Evolutionary conservation across 345 rosid genomes (phyloP).

Genomic region (Populus pruinosa): DNA sequence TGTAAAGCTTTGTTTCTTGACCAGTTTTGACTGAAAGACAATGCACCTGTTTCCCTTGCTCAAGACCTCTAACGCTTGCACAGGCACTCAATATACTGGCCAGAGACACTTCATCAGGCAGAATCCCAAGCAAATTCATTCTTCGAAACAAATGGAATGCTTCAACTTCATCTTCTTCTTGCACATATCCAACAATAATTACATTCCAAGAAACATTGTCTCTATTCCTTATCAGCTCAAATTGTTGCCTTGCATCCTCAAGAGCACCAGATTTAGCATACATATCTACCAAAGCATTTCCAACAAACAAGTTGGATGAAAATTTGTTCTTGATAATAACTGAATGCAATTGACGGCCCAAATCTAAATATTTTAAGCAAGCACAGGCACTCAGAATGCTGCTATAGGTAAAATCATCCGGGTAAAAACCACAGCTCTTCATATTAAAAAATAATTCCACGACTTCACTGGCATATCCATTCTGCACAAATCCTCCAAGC

Average conservation of each 20-base stretch:
- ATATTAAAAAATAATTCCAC: conserved; percentile 55
- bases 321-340: conserved; percentile 55
- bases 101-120: conserved; percentile 77
- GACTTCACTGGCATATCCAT: conserved; percentile 54
- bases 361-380: conserved; percentile 48
- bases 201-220: conserved; percentile 92
- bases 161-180: conserved; percentile 60
- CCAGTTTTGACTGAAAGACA: conserved; percentile 64
- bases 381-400: conserved; percentile 85
- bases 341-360: conserved; percentile 73
- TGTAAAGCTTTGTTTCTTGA: conserved; percentile 65
- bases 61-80: conserved; percentile 58
- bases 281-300: conserved; percentile 90
- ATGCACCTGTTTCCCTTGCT: conserved; percentile 62
- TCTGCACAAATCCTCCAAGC: conserved; percentile 81
- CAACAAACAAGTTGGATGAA: conserved; percentile 62
- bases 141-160: conserved; percentile 65
- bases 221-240: conserved; percentile 51
- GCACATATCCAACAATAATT: conserved; percentile 81
- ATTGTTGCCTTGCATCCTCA: conserved; percentile 63
- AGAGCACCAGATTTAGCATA: conserved; percentile 81
- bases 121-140: conserved; percentile 47
- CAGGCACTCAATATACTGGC: conserved; percentile 79
- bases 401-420: conserved; percentile 82
- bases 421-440: conserved; percentile 54